phyloP scores from a whole-genome alignment of 139 green algal species.

The Closterium sp. region DNA sequence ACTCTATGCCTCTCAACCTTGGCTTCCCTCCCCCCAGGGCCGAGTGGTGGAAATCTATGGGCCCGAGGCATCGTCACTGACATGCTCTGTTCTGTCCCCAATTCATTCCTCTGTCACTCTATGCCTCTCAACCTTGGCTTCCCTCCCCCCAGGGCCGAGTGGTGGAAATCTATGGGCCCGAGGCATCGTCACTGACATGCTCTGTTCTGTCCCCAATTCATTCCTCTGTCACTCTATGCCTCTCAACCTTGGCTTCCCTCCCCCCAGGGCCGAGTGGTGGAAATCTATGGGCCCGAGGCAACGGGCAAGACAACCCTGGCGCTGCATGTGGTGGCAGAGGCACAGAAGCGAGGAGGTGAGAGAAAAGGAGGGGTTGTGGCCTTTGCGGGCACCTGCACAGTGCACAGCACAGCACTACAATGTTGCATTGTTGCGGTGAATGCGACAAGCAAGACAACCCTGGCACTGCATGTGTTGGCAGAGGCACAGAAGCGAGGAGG shows the following conservation, averaged over 20 bases:
- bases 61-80: constrained; percentile 75
- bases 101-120: too few species aligned
- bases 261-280: constrained; percentile 57
- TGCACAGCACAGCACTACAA: too few species aligned
- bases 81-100: too few species aligned
- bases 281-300: constrained; percentile 90
- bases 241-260: background rate
- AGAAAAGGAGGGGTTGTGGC: too few species aligned
- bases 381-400: too few species aligned
- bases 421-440: too few species aligned
- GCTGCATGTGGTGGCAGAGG: constrained; percentile 88
- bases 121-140: too few species aligned
- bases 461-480: background rate
- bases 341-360: constrained; percentile 21
- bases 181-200: constrained; percentile 71
- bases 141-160: constrained; percentile 61
- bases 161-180: constrained; percentile 85
- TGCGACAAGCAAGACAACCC: background rate
- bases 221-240: too few species aligned
- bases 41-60: too few species aligned
- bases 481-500: background rate
- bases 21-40: too few species aligned
- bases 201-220: too few species aligned
- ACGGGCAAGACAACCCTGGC: constrained; percentile 95
- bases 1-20: too few species aligned